A percentile compares a stretch with the other conserved stretches of the same genome.
These are phyloP conservation scores for Cryptococcus sp. DNA, from an alignment of 1,284 basidiomycete genomes.

Conservation along the genomic window DNA sequence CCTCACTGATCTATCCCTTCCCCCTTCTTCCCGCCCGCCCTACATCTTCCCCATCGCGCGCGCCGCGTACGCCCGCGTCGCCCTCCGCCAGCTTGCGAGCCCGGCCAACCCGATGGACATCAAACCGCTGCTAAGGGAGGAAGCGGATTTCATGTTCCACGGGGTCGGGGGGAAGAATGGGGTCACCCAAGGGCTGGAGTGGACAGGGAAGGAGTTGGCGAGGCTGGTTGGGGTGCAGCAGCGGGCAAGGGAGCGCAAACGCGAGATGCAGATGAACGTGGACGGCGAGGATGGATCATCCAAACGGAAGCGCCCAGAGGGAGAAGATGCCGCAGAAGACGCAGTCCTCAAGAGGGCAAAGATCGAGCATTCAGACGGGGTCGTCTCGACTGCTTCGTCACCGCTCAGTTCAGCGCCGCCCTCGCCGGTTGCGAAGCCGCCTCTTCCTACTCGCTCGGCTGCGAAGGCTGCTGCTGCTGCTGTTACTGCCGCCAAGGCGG, in stretches of 20 bases:
- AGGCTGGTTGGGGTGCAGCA: conserved; percentile 6
- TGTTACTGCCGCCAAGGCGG: background rate
- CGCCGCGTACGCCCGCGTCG: conserved; percentile 24
- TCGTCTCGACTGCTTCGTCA: background rate
- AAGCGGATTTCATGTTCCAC: conserved; percentile 34
- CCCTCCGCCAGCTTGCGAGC: conserved; percentile 26
- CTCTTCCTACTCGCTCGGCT: no score
- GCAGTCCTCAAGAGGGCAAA: conserved; percentile 5
- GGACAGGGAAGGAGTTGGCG: conserved; percentile 30
- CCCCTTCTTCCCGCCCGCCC: background rate
- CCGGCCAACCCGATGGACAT: conserved; percentile 37
- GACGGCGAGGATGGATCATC: background rate
- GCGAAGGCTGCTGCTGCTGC: background rate
- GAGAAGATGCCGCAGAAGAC: background rate
- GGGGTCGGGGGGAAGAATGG: conserved; percentile 36
- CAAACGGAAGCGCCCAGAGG: conserved; percentile 1
- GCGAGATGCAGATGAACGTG: background rate
- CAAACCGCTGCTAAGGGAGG: conserved; percentile 30
- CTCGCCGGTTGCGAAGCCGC: no score
- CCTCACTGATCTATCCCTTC: conserved; percentile 4
- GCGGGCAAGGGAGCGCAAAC: background rate
- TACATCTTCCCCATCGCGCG: conserved; percentile 6
- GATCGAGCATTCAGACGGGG: background rate
- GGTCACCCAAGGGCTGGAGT: conserved; percentile 28
- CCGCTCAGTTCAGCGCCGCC: no score